These are phyloP conservation scores for Backusella westeae DNA, from an alignment of 192 early-diverging fungal genomes.

Conservation along the genomic window DNA sequence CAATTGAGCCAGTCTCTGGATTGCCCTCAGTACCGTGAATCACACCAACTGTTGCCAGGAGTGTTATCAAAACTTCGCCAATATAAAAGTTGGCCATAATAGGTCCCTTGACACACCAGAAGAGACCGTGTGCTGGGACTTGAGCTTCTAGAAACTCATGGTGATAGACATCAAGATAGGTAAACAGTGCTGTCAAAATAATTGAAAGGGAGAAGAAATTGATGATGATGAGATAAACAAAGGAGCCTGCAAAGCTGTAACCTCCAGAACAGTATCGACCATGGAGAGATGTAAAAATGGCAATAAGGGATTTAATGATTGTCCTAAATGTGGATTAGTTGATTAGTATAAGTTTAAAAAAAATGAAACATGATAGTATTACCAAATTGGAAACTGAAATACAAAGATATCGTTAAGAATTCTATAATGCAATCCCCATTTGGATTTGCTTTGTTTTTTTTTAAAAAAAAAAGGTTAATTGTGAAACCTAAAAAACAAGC, in stretches of 20 bases:
- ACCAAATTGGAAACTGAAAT: conserved; percentile 39
- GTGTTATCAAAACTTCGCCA: conserved; percentile 23
- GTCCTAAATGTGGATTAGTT: not conserved
- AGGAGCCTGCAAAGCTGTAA: conserved; percentile 32
- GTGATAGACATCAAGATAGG: conserved; percentile 32
- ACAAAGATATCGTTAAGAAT: conserved; percentile 32
- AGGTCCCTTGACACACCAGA: conserved; percentile 37
- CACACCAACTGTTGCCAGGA: conserved; percentile 8
- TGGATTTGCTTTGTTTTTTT: conserved; percentile 21
- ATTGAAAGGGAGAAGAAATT: conserved; percentile 30
- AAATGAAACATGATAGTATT: not conserved
- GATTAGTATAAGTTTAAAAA: not conserved
- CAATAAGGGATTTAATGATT: conserved; percentile 27
- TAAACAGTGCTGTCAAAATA: conserved; percentile 33
- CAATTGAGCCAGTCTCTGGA: not conserved
- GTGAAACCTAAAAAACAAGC: not conserved
- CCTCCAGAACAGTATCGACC: conserved; percentile 30
- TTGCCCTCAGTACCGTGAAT: conserved; percentile 24
- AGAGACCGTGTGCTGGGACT: conserved; percentile 31
- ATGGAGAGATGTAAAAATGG: conserved; percentile 29
- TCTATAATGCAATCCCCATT: conserved; percentile 37
- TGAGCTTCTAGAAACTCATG: conserved; percentile 21
- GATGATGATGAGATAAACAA: conserved; percentile 34
- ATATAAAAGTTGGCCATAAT: conserved; percentile 33
- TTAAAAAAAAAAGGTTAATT: not conserved